Conservation (phyloP, 371 early-diverging fungal genomes). For the Haplosporangium sp. region DNA sequence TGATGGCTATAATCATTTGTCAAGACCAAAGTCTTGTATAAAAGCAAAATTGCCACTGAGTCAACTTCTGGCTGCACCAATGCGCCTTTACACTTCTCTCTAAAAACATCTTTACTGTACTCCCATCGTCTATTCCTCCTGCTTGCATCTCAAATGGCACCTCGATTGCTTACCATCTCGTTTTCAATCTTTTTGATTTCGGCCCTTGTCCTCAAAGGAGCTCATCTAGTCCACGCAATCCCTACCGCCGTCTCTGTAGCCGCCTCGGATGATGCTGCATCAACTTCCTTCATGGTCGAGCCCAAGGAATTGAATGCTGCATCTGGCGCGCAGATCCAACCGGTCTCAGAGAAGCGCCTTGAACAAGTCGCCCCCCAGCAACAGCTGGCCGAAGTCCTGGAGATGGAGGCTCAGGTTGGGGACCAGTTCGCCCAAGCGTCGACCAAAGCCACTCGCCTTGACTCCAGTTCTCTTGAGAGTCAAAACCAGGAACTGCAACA, state of each 20-base stretch:
- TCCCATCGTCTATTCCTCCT: background rate
- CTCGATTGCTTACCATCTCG: conserved; percentile 18
- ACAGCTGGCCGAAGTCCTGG: background rate
- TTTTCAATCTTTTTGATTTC: conserved; percentile 13
- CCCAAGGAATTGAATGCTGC: background rate
- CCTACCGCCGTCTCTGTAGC: background rate
- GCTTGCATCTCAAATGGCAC: conserved; percentile 1
- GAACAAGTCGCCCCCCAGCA: background rate
- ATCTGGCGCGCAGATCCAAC: background rate
- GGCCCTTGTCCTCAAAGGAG: conserved; percentile 1
- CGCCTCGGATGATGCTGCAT: background rate
- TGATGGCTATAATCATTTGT: too few relatives aligned
- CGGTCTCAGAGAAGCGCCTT: background rate
- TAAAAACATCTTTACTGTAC: background rate
- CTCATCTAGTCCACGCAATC: background rate
- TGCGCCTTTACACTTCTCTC: background rate
- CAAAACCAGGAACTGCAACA: background rate
- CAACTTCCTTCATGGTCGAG: background rate
- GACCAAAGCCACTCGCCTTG: background rate
- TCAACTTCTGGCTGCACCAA: background rate
- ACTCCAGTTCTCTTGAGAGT: background rate
- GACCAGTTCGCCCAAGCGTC: background rate
- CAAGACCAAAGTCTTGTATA: too few relatives aligned
- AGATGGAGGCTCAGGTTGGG: background rate
- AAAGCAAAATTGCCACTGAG: too few relatives aligned